Conservation (phyloP, 192 early-diverging fungal species). For the Rhizophagus clarus region DNA sequence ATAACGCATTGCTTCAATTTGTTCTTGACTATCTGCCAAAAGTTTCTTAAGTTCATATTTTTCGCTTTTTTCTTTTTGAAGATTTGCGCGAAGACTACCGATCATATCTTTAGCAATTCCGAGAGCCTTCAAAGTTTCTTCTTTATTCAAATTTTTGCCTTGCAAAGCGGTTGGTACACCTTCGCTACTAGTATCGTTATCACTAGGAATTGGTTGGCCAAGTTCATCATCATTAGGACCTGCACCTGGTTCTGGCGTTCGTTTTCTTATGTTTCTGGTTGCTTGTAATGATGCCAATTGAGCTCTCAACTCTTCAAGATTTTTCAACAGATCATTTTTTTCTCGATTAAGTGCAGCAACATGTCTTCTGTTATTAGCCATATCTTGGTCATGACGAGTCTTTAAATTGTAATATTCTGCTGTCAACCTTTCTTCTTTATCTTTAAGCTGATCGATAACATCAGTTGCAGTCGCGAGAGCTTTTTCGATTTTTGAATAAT, state of each 20-base stretch:
- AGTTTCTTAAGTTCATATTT: conserved; percentile 58
- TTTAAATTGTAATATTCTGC: conserved; percentile 51
- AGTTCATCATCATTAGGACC: background rate
- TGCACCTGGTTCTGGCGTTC: background rate
- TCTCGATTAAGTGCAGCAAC: conserved; percentile 61
- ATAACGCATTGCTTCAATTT: conserved; percentile 55
- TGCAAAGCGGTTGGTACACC: background rate
- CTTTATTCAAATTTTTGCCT: conserved; percentile 34
- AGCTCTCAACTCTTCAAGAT: conserved; percentile 58
- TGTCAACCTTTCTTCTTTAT: conserved; percentile 54
- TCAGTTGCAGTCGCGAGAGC: conserved; percentile 55
- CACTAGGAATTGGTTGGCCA: background rate
- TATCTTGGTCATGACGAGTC: conserved; percentile 65
- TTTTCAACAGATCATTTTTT: conserved; percentile 53
- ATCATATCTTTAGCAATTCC: conserved; percentile 56
- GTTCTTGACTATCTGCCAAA: conserved; percentile 58
- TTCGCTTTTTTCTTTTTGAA: conserved; percentile 56
- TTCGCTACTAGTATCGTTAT: background rate
- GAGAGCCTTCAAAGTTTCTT: conserved; percentile 41
- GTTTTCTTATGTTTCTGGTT: conserved; percentile 9
- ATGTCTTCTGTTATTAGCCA: conserved; percentile 56
- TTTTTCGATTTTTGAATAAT: conserved; percentile 59
- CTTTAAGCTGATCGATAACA: conserved; percentile 61
- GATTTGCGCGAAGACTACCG: conserved; percentile 50
- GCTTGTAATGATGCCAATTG: conserved; percentile 3